These are phyloP conservation scores for Durusdinium trenchii DNA, from an alignment of 73 alveolate species.

Conservation along the genomic window DNA sequence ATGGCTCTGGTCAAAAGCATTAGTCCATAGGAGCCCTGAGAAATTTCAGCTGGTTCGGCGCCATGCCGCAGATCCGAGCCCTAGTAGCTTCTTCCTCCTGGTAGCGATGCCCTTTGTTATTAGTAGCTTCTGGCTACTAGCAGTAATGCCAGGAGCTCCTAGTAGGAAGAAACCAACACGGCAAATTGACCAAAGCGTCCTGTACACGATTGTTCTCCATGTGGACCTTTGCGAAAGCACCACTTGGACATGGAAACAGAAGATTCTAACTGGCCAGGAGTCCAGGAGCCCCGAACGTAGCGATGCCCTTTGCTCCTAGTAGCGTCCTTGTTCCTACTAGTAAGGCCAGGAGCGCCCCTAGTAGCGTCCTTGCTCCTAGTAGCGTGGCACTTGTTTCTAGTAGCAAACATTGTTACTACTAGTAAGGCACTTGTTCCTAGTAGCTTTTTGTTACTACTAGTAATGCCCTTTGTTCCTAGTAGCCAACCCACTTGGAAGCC, in stretches of 20 bases:
- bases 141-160: too few species aligned
- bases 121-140: neutral
- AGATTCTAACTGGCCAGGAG: neutral
- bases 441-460: too few species aligned
- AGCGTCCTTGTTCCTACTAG: neutral
- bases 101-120: neutral
- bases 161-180: too few species aligned
- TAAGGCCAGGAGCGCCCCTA: neutral
- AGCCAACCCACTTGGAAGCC: neutral
- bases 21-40: slow-evolving; percentile 68
- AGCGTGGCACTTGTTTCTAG: too few species aligned
- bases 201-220: slow-evolving; percentile 79
- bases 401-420: too few species aligned
- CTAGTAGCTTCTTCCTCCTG: neutral
- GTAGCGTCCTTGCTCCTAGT: too few species aligned
- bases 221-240: neutral
- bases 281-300: too few species aligned
- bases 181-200: too few species aligned
- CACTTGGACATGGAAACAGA: too few species aligned
- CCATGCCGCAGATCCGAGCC: neutral
- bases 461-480: too few species aligned
- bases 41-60: neutral
- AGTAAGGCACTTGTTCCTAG: too few species aligned
- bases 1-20: slow-evolving; percentile 58
- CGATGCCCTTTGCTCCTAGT: too few species aligned